These are phyloP conservation scores for Papiliotrema flavescens DNA, from an alignment of 1,284 basidiomycete species.

Conservation along the genomic window DNA sequence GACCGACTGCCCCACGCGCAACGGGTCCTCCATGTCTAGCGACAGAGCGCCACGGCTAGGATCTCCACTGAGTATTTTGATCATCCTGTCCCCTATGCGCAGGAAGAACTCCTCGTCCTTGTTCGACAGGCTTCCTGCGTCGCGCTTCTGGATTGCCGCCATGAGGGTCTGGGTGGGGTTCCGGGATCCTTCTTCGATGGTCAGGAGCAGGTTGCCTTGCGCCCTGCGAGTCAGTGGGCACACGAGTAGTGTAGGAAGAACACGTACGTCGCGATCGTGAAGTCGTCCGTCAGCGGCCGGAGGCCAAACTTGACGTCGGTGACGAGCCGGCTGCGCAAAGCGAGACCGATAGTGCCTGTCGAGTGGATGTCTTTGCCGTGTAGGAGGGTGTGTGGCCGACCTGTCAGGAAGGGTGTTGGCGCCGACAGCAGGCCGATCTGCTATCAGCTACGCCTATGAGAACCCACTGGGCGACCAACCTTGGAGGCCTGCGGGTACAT, in stretches of 20 bases:
- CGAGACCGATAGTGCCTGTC: slow-evolving; percentile 71
- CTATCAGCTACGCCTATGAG: background rate
- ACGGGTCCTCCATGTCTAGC: slow-evolving; percentile 62
- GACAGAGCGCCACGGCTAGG: slow-evolving; percentile 71
- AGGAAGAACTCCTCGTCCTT: slow-evolving; percentile 72
- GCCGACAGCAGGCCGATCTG: slow-evolving; percentile 70
- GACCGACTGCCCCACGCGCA: slow-evolving; percentile 58
- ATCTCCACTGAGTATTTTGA: slow-evolving; percentile 68
- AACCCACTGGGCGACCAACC: slow-evolving; percentile 45
- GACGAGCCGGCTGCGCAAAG: slow-evolving; percentile 48
- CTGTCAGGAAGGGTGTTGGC: slow-evolving; percentile 81
- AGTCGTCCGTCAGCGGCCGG: slow-evolving; percentile 54
- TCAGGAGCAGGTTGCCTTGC: slow-evolving; percentile 74
- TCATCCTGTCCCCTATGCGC: slow-evolving; percentile 9
- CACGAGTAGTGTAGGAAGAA: background rate
- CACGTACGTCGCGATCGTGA: slow-evolving; percentile 59
- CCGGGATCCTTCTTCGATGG: slow-evolving; percentile 50
- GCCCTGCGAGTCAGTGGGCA: slow-evolving; percentile 51
- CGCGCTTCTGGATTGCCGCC: slow-evolving; percentile 54
- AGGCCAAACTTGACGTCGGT: slow-evolving; percentile 56
- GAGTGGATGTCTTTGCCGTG: slow-evolving; percentile 58
- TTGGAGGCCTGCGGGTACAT: slow-evolving; percentile 56
- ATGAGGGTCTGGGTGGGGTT: slow-evolving; percentile 73
- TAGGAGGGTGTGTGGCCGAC: slow-evolving; percentile 72
- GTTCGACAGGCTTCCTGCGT: slow-evolving; percentile 36